These are phyloP conservation scores for Pythium phragmitis DNA, from an alignment of 352 stramenopile species.

Conservation along the genomic window DNA sequence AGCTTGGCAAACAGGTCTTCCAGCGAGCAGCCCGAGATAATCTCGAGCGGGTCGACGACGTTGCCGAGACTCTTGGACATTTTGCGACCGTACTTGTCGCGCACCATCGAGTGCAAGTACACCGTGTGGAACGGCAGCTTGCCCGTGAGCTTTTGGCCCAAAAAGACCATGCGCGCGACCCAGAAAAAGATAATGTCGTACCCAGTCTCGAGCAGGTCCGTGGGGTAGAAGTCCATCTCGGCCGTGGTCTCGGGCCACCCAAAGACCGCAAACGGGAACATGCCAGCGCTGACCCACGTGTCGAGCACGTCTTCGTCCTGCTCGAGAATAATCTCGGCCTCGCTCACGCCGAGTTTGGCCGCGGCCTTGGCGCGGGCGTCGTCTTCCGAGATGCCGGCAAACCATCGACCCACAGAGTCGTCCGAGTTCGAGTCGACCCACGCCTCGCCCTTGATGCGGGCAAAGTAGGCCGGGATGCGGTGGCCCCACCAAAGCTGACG, in stretches of 20 bases:
- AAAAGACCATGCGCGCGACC: conserved; percentile 97
- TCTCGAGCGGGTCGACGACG: conserved; percentile 97
- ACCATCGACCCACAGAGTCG: conserved; percentile 58
- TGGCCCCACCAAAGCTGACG: conserved; percentile 99
- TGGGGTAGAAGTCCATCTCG: conserved; percentile 95
- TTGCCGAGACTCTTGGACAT: conserved; percentile 99
- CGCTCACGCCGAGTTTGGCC: conserved; percentile 52
- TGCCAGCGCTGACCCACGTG: conserved; percentile 97
- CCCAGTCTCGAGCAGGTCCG: conserved; percentile 97
- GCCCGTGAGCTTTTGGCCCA: conserved; percentile 96
- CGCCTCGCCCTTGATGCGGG: conserved; percentile 82
- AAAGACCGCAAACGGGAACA: conserved; percentile 95
- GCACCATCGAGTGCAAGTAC: conserved; percentile 98
- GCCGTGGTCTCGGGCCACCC: conserved; percentile 66
- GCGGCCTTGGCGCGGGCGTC: conserved; percentile 90
- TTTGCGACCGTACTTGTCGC: conserved; percentile 98
- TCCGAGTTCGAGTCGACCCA: conserved; percentile 78
- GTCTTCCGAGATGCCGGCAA: conserved; percentile 74
- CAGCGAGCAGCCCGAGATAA: conserved; percentile 96
- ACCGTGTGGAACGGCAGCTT: conserved; percentile 97
- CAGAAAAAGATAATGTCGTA: conserved; percentile 99
- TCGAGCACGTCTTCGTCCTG: conserved; percentile 99
- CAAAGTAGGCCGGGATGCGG: conserved; percentile 98
- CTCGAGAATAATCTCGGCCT: conserved; percentile 82
- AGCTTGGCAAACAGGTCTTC: conserved; percentile 95